Percentiles rank a stretch among this genome's conserved stretches.
These are phyloP conservation scores for Melocanna baccifera DNA, from an alignment of 176 grass and related monocot species.

Conservation along the genomic window DNA sequence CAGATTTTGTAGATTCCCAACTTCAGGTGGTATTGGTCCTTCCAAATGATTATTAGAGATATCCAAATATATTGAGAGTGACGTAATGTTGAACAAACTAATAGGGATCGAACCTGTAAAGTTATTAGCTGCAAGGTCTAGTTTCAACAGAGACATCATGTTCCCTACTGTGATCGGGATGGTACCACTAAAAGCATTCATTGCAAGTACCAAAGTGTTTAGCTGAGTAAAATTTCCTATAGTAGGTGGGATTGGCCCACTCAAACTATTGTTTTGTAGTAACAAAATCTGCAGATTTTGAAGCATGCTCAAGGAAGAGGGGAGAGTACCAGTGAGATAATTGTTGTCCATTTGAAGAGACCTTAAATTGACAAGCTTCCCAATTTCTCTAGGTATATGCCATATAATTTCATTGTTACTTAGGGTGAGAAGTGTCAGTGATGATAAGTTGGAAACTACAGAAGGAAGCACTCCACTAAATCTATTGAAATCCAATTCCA, in stretches of 20 bases:
- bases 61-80: conserved; percentile 29
- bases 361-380: conserved; percentile 21
- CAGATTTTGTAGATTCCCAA: conserved; percentile 33
- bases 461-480: conserved; percentile 13
- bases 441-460: conserved; percentile 21
- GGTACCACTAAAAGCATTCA: not conserved
- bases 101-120: conserved; percentile 26
- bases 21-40: conserved; percentile 25
- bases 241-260: conserved; percentile 10
- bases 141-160: not conserved
- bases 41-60: conserved; percentile 21
- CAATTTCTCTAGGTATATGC: conserved; percentile 27
- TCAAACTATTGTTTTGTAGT: conserved; percentile 1
- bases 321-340: conserved; percentile 24
- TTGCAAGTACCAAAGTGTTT: not conserved
- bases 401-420: not conserved
- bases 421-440: not conserved
- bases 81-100: conserved; percentile 30
- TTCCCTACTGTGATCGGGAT: conserved; percentile 30
- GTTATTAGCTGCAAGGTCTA: conserved; percentile 20
- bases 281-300: not conserved
- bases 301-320: conserved; percentile 17
- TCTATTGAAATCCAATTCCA: not conserved
- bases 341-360: not conserved
- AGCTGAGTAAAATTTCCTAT: conserved; percentile 29